Evolutionary conservation across 169 alveolate species (phyloP), one percentile per base, ranked within the genome.

Genomic region (Plasmodium blacklocki): DNA sequence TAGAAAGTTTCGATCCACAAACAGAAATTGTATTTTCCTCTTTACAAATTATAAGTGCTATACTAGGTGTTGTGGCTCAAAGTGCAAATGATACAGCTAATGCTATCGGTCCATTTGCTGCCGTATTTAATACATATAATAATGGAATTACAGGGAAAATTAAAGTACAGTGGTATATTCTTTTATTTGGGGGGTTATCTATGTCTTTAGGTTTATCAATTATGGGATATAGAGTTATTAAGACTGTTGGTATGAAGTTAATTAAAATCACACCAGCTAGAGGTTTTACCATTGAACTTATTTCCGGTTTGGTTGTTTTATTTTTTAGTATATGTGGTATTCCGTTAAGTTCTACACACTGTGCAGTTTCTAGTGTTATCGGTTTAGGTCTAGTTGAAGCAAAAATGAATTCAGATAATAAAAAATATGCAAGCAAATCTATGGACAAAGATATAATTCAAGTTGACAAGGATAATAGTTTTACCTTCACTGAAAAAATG

Each of bases 61-160:
- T 89, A 63, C 75, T 96, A 74, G 96, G 93, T 29, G 93, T 94
- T 58, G 88, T 96, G 23, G 96, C 97, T 5, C 98, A 96, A 67
- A 89, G 96, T 73, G 94, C 97, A 12, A 96, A 96, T 73, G 98
- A 96, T 89, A 93, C 96, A 18, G 97, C 97, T 18, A 96, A 96
- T 76, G 98, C 98, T 0, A 94, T 94, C 4, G 96, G 96, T 1
- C 96, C 98, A 7, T 78, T 92, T 54, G 92, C 78, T 39, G 88
- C 88, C 3, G 88, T 64, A 18, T 70, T 56, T 73, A 94, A 93
- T 56, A 70, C 91, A 2, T 85, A 75, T 49, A 59, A 78, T 56
- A 87, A 89, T n/a, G 93, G 66, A 12, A 76, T 75, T 12, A 66
- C 32, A 39, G 74, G 64, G 26, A 73, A 78, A 67, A 66, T 88